Evolutionary conservation across 1,139 yeast species (phyloP), one percentile per base, ranked within the genome.

Genomic region (Wickerhamomyces sp.): DNA sequence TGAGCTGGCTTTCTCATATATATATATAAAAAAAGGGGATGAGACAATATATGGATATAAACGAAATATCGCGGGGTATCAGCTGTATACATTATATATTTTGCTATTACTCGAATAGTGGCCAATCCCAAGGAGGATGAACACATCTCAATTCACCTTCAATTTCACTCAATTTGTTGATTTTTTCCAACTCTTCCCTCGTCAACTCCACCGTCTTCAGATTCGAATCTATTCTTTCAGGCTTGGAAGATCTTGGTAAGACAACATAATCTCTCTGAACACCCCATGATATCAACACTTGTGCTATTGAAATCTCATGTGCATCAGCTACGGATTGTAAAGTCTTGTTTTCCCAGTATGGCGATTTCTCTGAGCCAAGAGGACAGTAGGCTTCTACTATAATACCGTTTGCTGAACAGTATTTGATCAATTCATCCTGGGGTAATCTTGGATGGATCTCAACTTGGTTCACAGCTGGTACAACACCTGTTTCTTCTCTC

Each of bases 221-320:
- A 61, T 85, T 85, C 37, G 70, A 61, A 33, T 55, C 68, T 42
- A 84, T 71, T 62, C 94, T 73, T 13, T 59, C 53, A 16, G 75
- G 71, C 25, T 71, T 76, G 30, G 72, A 72, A 20, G 89, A 77
- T 62, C 84, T 84, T 37, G 91, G 89, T 45, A 84, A 64, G 14
- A 77, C 83, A 21, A 77, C 75, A 32, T 77, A 68, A 30, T 80
- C 84, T 57, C 85, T 73, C 56, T 74, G 69, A 17, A 79, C 62
- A 42, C 75, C 83, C 86, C 88, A 84, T 36, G 82, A 74, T 40
- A 83, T 66, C 39, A 78, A 65, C 17, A 84, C 64, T 39, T 73
- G 70, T 26, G 84, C 84, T 8, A 84, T 65, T 5, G 71, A 60
- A 30, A 69, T 75, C 11, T 28, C 29, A 55, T 78, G 66, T 50